phyloP scores from a whole-genome alignment of 163 green algal genomes.

The Trebouxia gelatinosa region DNA sequence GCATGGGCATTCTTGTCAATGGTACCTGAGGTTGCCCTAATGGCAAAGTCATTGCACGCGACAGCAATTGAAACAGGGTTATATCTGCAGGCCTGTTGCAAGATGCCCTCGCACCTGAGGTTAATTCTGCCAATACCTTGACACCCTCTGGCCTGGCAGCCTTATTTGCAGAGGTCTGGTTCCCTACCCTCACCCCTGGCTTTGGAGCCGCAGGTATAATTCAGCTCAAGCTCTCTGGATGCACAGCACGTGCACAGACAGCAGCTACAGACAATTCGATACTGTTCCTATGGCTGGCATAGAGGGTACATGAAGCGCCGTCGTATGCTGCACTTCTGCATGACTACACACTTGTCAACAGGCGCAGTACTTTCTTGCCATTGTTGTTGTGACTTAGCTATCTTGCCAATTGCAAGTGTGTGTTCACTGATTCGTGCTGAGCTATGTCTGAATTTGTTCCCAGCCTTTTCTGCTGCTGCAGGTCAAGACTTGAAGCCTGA shows the following conservation, averaged over 20 bases:
- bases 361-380: too few relatives aligned
- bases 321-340: too few relatives aligned
- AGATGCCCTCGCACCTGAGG: slow-evolving; percentile 13
- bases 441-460: background rate
- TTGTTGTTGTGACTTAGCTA: background rate
- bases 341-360: too few relatives aligned
- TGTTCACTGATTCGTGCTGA: background rate
- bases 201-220: slow-evolving; percentile 26
- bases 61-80: too few relatives aligned
- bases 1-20: too few relatives aligned
- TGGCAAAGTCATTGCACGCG: too few relatives aligned
- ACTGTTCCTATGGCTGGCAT: too few relatives aligned
- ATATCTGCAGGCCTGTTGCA: slow-evolving; percentile 31
- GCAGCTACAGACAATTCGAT: too few relatives aligned
- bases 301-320: too few relatives aligned
- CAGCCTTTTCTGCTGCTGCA: background rate
- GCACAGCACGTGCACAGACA: too few relatives aligned
- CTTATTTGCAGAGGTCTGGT: slow-evolving; percentile 40
- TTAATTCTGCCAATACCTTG: slow-evolving; percentile 32
- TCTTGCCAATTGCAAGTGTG: background rate
- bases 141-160: slow-evolving; percentile 31
- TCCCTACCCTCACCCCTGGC: slow-evolving; percentile 17
- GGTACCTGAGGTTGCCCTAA: too few relatives aligned
- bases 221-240: too few relatives aligned
- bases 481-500: slow-evolving; percentile 30